Evolutionary conservation across 1,284 basidiomycete species (phyloP), one percentile per base, ranked within the genome.

Genomic region (Mycosarcoma mackinlayi): DNA sequence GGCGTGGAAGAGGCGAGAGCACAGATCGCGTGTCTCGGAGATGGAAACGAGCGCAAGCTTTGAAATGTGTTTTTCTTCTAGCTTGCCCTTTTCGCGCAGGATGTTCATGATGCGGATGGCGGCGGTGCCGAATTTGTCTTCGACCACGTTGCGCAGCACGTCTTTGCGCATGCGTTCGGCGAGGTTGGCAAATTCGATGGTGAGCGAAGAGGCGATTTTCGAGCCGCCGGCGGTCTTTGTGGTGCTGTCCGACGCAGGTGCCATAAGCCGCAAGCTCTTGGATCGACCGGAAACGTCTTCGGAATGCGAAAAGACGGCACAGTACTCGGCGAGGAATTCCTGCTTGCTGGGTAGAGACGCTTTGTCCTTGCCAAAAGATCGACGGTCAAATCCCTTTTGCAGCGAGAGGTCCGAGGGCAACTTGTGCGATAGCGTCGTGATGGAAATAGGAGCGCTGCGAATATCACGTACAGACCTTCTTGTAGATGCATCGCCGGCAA

Each of bases 21-120:
- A 86, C 37, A 93, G 84, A 35, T 90, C 89, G 46, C 95, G 89
- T 46, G 92, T 90, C 75, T 94, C 91, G 79, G 92, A 92, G 33
- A 91, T 87, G 0, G 92, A 88, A 85, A 98, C 90, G 89, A 98
- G 92, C 5, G 93, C 92, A 42, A 91, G 86, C 84, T 96, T 95
- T 21, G 93, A 91, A 38, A 98, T 91, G 85, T 94, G 92, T 81
- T 95, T 94, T 83, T 98, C 95, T 66, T 94, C 92, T 85, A 95
- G 89, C 84, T 96, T 96, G n/a, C 92, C 93, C n/a, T 89, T 90
- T 54, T 91, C 89, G 47, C 92, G 84, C 27, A 98, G 84, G 19
- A 97, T 86, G 48, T 91, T 87, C 64, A 98, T 85, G 50, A 98
- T 90, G 33, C 94, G 87, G 3, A 94, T 89, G 13, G 92, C 94